Base-by-base conservation (phyloP, 1,284 basidiomycete species). In the Boletus smithii region DNA sequence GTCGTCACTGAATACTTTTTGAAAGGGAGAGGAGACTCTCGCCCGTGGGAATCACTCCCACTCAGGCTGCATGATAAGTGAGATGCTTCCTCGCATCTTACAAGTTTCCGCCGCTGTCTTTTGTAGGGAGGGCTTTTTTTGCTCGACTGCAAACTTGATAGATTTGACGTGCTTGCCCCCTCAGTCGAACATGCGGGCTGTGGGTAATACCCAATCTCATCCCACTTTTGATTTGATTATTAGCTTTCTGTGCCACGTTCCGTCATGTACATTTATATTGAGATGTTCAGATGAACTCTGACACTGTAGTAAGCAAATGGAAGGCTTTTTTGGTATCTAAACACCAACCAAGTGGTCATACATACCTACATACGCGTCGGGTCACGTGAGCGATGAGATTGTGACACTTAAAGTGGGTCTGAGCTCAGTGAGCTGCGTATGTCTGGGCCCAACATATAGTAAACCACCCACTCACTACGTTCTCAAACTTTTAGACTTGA, bases 321-420 rank as follows among this genome's bases (percentile, higher is more conserved):
- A n/a, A n/a, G n/a, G n/a, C n/a, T n/a, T n/a, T n/a, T n/a, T n/a
- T n/a, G n/a, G n/a, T n/a, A n/a, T n/a, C n/a, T n/a, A n/a, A n/a
- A n/a, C n/a, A n/a, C n/a, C n/a, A n/a, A n/a, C n/a, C n/a, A n/a
- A n/a, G n/a, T n/a, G n/a, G n/a, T n/a, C n/a, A n/a, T n/a, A n/a
- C n/a, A n/a, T n/a, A n/a, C n/a, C n/a, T 29, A 6, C 3, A 22
- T 35, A 23, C 14, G 22, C 9, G 26, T 27, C 5, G 26, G 29
- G 31, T 62, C 60, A 59, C 57, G 57, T 59, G 55, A 49, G 36
- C n/a, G 51, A 60, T 61, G 55, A 58, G 57, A 58, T 55, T 35
- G 46, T 23, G 37, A 42, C 14, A 31, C 24, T 42, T 37, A 46
- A n/a, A n/a, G n/a, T n/a, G n/a, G n/a, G n/a, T n/a, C n/a, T n/a